phyloP scores from a whole-genome alignment of 345 rosid genomes.

The Eucalyptus albens region DNA sequence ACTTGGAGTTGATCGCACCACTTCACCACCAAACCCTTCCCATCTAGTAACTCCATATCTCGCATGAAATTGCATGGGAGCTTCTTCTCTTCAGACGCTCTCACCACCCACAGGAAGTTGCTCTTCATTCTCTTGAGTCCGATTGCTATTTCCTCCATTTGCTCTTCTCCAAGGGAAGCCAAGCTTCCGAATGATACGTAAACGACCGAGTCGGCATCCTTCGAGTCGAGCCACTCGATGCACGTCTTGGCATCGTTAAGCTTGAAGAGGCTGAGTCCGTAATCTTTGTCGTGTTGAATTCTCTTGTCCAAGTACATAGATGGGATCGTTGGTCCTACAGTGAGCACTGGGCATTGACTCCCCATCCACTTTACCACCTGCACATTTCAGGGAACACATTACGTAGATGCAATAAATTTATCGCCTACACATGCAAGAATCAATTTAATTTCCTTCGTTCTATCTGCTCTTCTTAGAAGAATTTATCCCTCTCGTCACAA shows the following conservation, averaged over 20 bases:
- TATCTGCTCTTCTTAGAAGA: not conserved
- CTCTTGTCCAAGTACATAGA: constrained; percentile 19
- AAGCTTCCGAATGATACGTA: constrained; percentile 52
- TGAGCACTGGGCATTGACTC: not conserved
- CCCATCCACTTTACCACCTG: constrained; percentile 12
- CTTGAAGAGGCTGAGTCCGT: constrained; percentile 14
- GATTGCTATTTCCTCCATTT: constrained; percentile 35
- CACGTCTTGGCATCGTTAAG: constrained; percentile 4
- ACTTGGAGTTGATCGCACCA: constrained; percentile 48
- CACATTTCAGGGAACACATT: not conserved
- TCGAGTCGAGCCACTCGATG: constrained; percentile 41
- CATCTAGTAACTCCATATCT: constrained; percentile 1
- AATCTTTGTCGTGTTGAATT: constrained; percentile 7
- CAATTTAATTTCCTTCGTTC: not conserved
- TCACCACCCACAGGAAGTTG: constrained; percentile 47
- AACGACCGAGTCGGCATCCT: constrained; percentile 27
- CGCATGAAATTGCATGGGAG: constrained; percentile 13
- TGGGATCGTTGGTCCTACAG: constrained; percentile 21
- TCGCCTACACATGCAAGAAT: not conserved
- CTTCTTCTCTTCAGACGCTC: constrained; percentile 30
- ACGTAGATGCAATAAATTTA: not conserved
- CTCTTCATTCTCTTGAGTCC: constrained; percentile 18
- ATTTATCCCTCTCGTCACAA: not conserved
- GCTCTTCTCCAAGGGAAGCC: constrained; percentile 20
- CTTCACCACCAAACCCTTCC: constrained; percentile 26